Percentiles rank a stretch among this genome's conserved stretches.
phyloP scores from a whole-genome alignment of 345 rosid species.

The Syzygium aqueum region DNA sequence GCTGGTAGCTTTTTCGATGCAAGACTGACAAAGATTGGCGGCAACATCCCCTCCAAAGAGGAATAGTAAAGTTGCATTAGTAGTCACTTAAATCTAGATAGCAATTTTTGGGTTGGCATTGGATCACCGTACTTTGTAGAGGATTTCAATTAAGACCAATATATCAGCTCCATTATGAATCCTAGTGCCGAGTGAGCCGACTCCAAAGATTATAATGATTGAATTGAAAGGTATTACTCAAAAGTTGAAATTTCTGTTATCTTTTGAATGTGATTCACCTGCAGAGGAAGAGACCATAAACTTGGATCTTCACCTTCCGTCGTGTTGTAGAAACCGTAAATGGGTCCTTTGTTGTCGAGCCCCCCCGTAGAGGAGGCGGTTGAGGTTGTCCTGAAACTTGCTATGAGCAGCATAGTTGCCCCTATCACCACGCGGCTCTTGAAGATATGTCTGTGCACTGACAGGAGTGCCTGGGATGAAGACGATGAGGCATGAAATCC shows the following conservation, averaged over 20 bases:
- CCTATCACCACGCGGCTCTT: not conserved
- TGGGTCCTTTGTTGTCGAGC: not conserved
- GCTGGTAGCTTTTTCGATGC: not conserved
- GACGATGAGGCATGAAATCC: not conserved
- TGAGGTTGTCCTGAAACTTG: not conserved
- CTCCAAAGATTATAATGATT: not conserved
- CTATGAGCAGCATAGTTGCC: not conserved
- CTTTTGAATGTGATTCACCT: not conserved
- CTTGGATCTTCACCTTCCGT: not conserved
- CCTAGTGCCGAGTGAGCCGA: not conserved
- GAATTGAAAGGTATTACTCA: not conserved
- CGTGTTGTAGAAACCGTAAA: not conserved
- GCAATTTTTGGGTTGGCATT: not conserved
- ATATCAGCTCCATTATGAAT: not conserved
- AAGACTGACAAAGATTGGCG: not conserved
- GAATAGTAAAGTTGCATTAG: not conserved
- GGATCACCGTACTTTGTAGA: not conserved
- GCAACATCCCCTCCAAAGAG: not conserved
- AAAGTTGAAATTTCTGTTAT: not conserved
- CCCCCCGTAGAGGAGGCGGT: not conserved
- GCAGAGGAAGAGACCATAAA: slow-evolving; percentile 11
- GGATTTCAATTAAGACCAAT: not conserved
- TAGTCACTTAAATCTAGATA: not conserved
- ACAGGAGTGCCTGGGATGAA: not conserved
- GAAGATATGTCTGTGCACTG: not conserved